A percentile compares a stretch with the other conserved stretches of the same genome.
These are phyloP conservation scores for Aspergillus phoenicis DNA, from an alignment of 2,329 filamentous ascomycete species.

Conservation along the genomic window DNA sequence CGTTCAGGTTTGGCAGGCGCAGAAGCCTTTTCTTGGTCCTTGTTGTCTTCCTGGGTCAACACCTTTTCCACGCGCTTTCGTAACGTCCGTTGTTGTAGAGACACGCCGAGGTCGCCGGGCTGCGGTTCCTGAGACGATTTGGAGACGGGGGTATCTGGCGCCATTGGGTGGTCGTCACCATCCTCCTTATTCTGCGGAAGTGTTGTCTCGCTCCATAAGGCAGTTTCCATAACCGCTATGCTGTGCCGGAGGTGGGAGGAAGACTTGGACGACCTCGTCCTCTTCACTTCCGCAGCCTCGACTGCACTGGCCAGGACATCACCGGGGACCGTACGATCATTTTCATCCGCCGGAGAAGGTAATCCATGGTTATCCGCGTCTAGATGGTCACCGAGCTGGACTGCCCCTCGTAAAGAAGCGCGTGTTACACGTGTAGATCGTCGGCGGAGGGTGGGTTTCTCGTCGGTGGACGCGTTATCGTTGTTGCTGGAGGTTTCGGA, in stretches of 20 bases:
- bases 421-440: conserved; percentile 45
- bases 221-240: conserved; percentile 44
- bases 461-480: conserved; percentile 39
- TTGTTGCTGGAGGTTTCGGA: conserved; percentile 48
- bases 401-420: conserved; percentile 39
- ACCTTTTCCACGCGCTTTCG: conserved; percentile 36
- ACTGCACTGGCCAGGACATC: conserved; percentile 45
- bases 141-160: conserved; percentile 39
- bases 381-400: conserved; percentile 30
- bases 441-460: conserved; percentile 35
- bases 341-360: conserved; percentile 27
- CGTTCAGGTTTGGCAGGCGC: conserved; percentile 27
- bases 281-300: conserved; percentile 35
- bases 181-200: conserved; percentile 24
- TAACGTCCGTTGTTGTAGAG: conserved; percentile 35
- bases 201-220: conserved; percentile 31
- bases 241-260: conserved; percentile 42
- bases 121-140: conserved; percentile 37
- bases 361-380: conserved; percentile 26
- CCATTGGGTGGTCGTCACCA: conserved; percentile 29
- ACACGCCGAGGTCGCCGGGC: conserved; percentile 25
- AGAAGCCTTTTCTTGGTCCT: conserved; percentile 27
- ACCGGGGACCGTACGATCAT: conserved; percentile 31
- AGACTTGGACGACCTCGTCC: conserved; percentile 33
- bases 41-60: conserved; percentile 30